These are phyloP conservation scores for Dichotomocladium elegans DNA, from an alignment of 371 early-diverging fungal species.

Conservation along the genomic window DNA sequence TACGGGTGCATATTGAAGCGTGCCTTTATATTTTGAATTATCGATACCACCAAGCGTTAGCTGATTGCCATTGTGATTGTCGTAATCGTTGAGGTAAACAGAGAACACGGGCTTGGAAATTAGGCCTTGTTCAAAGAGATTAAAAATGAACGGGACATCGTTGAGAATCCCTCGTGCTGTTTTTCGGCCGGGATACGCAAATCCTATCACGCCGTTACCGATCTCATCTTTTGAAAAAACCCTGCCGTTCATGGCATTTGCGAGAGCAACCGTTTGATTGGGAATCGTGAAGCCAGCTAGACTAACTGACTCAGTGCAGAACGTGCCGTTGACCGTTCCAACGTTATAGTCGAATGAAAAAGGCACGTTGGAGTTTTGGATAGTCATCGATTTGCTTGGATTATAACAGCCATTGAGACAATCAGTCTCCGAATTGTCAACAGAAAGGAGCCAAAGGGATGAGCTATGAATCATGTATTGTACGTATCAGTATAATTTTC, in stretches of 20 bases:
- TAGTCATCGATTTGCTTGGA: conserved; percentile 17
- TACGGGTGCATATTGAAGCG: conserved; percentile 29
- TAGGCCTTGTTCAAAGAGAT: conserved; percentile 16
- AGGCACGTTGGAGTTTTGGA: conserved; percentile 11
- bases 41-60: conserved; percentile 41
- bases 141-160: conserved; percentile 20
- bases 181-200: conserved; percentile 25
- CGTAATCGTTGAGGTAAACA: conserved; percentile 28
- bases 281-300: conserved; percentile 12
- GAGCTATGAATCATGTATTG: neutral
- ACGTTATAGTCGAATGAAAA: conserved; percentile 28
- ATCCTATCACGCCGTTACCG: conserved; percentile 30
- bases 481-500: neutral
- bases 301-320: conserved; percentile 23
- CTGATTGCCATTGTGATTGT: conserved; percentile 8
- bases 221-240: neutral
- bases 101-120: conserved; percentile 33
- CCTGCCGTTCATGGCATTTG: conserved; percentile 6
- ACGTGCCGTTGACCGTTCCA: conserved; percentile 30
- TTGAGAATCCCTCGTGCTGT: too few species aligned
- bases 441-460: conserved; percentile 28
- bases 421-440: conserved; percentile 8
- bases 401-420: conserved; percentile 24
- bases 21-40: conserved; percentile 37
- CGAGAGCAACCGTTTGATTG: conserved; percentile 24